phyloP scores from a whole-genome alignment of 495 filamentous ascomycete species.

The Annulohypoxylon bovei region DNA sequence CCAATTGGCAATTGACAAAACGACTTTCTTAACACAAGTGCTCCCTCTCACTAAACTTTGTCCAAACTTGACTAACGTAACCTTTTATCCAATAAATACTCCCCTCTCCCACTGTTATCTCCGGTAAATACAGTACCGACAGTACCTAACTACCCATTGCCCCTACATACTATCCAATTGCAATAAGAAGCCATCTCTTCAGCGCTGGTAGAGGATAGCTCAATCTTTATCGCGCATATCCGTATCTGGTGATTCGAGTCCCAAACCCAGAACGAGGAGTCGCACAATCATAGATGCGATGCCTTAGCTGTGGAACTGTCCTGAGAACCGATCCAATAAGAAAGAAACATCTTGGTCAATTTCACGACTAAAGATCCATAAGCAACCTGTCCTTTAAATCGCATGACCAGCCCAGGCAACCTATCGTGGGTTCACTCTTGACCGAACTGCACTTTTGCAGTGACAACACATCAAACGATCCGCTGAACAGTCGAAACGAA shows the following conservation, averaged over 20 bases:
- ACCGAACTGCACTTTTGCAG: conserved; percentile 35
- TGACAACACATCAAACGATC: conserved; percentile 42
- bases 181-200: not conserved
- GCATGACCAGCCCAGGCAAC: conserved; percentile 27
- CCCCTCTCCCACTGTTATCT: not conserved
- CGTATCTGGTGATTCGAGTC: conserved; percentile 12
- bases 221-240: conserved; percentile 35
- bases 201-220: conserved; percentile 13
- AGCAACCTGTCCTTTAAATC: conserved; percentile 33
- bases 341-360: not conserved
- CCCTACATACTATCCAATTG: conserved; percentile 26
- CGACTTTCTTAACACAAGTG: not conserved
- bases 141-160: too few relatives aligned
- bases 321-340: conserved; percentile 25
- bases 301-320: conserved; percentile 36
- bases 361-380: conserved; percentile 30
- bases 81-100: conserved; percentile 11
- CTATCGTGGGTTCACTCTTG: conserved; percentile 35
- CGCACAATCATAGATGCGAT: conserved; percentile 26
- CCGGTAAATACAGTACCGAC: not conserved
- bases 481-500: conserved; percentile 18
- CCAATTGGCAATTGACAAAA: conserved; percentile 35
- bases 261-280: conserved; percentile 3
- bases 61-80: not conserved
- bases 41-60: not conserved